Conservation (phyloP, 2,329 filamentous ascomycete genomes). For the Fusarium ramigenum region DNA sequence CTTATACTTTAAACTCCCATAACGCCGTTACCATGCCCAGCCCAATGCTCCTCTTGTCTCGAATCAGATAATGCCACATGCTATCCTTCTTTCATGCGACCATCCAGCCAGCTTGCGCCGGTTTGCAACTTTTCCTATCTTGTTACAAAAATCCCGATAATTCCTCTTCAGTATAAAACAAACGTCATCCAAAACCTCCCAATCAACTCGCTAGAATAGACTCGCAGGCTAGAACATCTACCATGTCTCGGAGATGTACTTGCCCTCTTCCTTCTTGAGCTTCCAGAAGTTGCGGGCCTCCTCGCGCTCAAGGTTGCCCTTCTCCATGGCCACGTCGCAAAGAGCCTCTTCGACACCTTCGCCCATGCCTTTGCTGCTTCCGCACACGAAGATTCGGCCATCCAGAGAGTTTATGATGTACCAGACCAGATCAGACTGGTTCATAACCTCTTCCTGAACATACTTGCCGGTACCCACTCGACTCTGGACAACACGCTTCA, state of each 20-base stretch:
- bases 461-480: slow-evolving; percentile 84
- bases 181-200: neutral
- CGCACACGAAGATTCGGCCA: slow-evolving; percentile 95
- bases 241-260: slow-evolving; percentile 92
- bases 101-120: slow-evolving; percentile 37
- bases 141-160: neutral
- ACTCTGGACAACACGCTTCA: slow-evolving; percentile 83
- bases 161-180: neutral
- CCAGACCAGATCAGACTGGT: slow-evolving; percentile 97
- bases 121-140: slow-evolving; percentile 6
- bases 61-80: slow-evolving; percentile 24
- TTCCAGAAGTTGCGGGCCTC: slow-evolving; percentile 91
- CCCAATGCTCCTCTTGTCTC: slow-evolving; percentile 24
- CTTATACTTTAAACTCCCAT: neutral
- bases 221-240: slow-evolving; percentile 42
- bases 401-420: slow-evolving; percentile 97
- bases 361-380: slow-evolving; percentile 95
- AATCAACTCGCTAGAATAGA: neutral
- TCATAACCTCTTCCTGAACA: slow-evolving; percentile 92
- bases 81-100: slow-evolving; percentile 29
- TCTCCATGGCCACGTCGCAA: slow-evolving; percentile 89
- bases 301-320: slow-evolving; percentile 84
- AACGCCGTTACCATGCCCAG: slow-evolving; percentile 34
- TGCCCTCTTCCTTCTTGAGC: slow-evolving; percentile 88
- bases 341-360: slow-evolving; percentile 92